Conservation (phyloP, 2,329 filamentous ascomycete species). For the Paraconiothyrium brasiliense region DNA sequence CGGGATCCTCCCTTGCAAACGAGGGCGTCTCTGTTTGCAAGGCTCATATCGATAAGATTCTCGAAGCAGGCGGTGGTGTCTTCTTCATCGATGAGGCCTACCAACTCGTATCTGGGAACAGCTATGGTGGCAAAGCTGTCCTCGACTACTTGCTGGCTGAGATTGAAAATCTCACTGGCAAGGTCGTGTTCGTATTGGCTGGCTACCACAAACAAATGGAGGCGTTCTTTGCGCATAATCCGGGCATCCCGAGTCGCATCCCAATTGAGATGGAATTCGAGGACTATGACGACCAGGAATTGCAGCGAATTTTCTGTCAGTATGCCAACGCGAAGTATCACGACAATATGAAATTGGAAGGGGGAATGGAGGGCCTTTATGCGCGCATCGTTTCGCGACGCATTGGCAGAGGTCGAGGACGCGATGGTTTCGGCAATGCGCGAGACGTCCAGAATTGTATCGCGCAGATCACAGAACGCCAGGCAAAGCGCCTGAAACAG, state of each 20-base stretch:
- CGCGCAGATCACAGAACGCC: constrained; percentile 64
- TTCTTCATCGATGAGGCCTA: constrained; percentile 85
- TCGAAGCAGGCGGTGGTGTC: constrained; percentile 70
- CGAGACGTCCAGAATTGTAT: constrained; percentile 72
- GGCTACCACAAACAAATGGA: constrained; percentile 82
- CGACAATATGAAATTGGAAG: constrained; percentile 67
- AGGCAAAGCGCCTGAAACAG: constrained; percentile 66
- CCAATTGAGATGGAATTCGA: constrained; percentile 72
- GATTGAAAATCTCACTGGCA: constrained; percentile 75
- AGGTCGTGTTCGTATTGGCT: constrained; percentile 75
- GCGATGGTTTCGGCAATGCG: constrained; percentile 77
- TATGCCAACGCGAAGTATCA: constrained; percentile 65
- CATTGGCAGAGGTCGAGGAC: constrained; percentile 69
- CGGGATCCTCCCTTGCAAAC: constrained; percentile 72
- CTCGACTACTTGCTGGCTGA: constrained; percentile 77
- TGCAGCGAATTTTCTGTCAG: constrained; percentile 68
- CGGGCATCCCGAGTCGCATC: constrained; percentile 74
- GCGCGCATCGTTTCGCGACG: constrained; percentile 69
- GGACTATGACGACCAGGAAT: constrained; percentile 73
- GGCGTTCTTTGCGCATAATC: constrained; percentile 77
- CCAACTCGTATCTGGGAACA: constrained; percentile 71
- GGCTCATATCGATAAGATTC: constrained; percentile 64
- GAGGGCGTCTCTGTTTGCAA: constrained; percentile 68
- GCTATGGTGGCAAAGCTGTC: constrained; percentile 66
- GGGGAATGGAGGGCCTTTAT: constrained; percentile 67